Evolutionary conservation across 2,329 filamentous ascomycete species (phyloP).

Genomic region (Capronia americana): DNA sequence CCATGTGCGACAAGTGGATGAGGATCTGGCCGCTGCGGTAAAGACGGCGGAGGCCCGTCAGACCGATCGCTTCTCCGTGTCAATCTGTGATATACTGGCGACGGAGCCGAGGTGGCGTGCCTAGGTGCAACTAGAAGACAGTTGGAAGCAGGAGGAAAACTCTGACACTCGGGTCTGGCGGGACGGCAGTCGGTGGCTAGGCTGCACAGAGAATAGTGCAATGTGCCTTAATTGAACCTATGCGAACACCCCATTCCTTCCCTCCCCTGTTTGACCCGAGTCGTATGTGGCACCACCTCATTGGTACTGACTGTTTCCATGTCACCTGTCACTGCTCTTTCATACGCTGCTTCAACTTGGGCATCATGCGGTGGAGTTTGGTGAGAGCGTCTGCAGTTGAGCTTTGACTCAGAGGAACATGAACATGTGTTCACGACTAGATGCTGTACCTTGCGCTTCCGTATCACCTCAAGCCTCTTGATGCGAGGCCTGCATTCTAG

Average conservation of each 20-base stretch:
- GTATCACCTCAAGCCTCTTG: conserved; percentile 14
- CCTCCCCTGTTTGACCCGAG: conserved; percentile 8
- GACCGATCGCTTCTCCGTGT: neutral
- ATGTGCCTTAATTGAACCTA: conserved; percentile 13
- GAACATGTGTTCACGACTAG: conserved; percentile 33
- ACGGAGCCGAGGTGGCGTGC: neutral
- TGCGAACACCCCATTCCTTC: conserved; percentile 9
- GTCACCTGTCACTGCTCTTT: conserved; percentile 12
- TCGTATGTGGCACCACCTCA: conserved; percentile 31
- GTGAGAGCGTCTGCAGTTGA: neutral
- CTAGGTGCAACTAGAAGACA: neutral
- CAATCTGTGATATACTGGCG: conserved; percentile 3
- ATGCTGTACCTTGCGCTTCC: conserved; percentile 27
- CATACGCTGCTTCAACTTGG: conserved; percentile 27
- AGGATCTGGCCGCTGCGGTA: neutral
- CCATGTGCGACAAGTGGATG: neutral
- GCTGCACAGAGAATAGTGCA: neutral
- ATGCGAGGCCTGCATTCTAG: neutral
- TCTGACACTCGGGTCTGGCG: conserved; percentile 3
- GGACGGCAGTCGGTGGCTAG: neutral
- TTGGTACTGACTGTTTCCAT: conserved; percentile 20
- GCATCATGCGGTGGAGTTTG: conserved; percentile 10
- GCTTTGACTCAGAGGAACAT: conserved; percentile 22
- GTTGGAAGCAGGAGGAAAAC: neutral
- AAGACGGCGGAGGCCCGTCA: neutral